Evolutionary conservation across 2,329 filamentous ascomycete genomes (phyloP).

Genomic region (Botrytis medusae): DNA sequence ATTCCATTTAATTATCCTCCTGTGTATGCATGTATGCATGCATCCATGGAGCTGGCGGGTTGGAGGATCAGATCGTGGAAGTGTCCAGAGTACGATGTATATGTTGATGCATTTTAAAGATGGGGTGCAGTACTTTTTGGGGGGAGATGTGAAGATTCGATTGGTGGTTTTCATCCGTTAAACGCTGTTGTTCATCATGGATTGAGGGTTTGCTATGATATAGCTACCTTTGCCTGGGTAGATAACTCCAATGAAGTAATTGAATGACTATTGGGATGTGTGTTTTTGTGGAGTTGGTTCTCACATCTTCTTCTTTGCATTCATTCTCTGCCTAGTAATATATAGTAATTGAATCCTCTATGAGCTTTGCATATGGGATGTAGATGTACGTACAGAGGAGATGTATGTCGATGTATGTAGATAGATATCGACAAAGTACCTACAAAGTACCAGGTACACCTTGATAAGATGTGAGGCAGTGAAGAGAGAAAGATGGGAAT

Average conservation of each 20-base stretch:
- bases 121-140: background rate
- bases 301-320: background rate
- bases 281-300: background rate
- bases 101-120: conserved; percentile 6
- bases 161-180: background rate
- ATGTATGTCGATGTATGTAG: too few species aligned
- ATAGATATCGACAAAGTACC: too few species aligned
- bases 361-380: too few species aligned
- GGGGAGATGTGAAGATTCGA: background rate
- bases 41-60: background rate
- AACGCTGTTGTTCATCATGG: background rate
- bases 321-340: background rate
- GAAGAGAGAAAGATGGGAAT: background rate
- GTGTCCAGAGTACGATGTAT: background rate
- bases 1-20: background rate
- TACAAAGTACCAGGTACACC: background rate
- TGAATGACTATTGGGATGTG: background rate
- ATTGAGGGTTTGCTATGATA: background rate
- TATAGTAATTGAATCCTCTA: too few species aligned
- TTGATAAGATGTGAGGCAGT: background rate
- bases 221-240: background rate
- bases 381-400: too few species aligned
- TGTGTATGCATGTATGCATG: background rate
- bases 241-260: background rate
- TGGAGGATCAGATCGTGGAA: background rate